A percentile compares a stretch with the other conserved stretches of the same genome.
Conservation (phyloP, 1,284 basidiomycete genomes). For the Melanopsichium pennsylvanicum region DNA sequence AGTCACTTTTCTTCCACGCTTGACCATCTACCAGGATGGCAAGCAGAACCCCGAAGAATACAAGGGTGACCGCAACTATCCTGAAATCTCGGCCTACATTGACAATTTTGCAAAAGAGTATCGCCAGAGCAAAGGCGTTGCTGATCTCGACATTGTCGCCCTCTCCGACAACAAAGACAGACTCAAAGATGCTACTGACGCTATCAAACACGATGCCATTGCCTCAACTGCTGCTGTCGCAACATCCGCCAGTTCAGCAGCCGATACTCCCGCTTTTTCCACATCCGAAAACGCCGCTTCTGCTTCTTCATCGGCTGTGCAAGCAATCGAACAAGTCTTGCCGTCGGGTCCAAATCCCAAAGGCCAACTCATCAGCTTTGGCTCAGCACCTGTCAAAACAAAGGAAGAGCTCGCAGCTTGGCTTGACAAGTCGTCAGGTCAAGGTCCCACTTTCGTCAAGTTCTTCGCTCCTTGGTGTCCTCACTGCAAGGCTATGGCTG, state of each 20-base stretch:
- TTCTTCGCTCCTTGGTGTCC: constrained; percentile 65
- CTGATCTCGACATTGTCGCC: constrained; percentile 13
- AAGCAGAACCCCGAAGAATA: constrained; percentile 36
- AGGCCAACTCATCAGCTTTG: constrained; percentile 53
- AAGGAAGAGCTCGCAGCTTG: constrained; percentile 42
- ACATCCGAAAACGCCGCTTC: neutral
- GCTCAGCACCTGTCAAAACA: constrained; percentile 36
- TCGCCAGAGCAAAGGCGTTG: constrained; percentile 40
- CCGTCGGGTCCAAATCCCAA: constrained; percentile 51
- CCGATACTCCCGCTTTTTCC: neutral
- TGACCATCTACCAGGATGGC: constrained; percentile 59
- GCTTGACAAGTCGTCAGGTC: constrained; percentile 47
- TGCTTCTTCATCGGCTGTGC: constrained; percentile 6
- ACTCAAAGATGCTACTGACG: constrained; percentile 3
- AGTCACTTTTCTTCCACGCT: constrained; percentile 44
- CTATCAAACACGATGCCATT: constrained; percentile 5
- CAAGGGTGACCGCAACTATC: constrained; percentile 52
- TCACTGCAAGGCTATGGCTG: constrained; percentile 62
- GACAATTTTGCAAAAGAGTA: constrained; percentile 49
- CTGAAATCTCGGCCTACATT: constrained; percentile 50
- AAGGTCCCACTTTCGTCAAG: constrained; percentile 61
- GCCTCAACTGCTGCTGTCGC: constrained; percentile 1
- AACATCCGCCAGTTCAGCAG: neutral
- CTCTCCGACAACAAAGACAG: neutral
- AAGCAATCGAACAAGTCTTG: constrained; percentile 15